A percentile compares a stretch with the other conserved stretches of the same genome.
Conservation (phyloP, 768 basidiomycete species). For the Filobasidium floriforme region DNA sequence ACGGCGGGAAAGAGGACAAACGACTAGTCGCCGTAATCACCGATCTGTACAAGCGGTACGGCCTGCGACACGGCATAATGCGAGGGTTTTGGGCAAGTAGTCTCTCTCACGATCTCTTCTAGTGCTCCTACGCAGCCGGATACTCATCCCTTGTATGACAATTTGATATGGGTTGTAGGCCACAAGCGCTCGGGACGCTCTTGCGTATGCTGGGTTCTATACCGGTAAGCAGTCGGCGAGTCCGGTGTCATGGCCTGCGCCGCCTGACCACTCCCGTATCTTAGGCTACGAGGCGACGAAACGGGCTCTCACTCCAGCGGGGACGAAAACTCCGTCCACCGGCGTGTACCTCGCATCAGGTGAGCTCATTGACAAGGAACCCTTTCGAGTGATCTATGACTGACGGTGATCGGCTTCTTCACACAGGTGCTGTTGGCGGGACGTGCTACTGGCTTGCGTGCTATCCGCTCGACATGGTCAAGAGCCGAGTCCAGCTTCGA, state of each 20-base stretch:
- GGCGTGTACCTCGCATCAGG: slow-evolving; percentile 74
- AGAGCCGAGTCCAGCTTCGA: slow-evolving; percentile 80
- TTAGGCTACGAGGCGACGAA: slow-evolving; percentile 83
- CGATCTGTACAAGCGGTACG: slow-evolving; percentile 83
- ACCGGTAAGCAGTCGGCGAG: slow-evolving; percentile 37
- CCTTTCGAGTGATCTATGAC: neutral
- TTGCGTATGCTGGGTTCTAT: slow-evolving; percentile 80
- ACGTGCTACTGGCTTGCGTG: slow-evolving; percentile 89
- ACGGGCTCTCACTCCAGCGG: slow-evolving; percentile 48
- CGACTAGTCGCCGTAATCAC: slow-evolving; percentile 60
- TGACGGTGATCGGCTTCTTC: slow-evolving; percentile 15
- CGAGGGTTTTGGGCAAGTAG: slow-evolving; percentile 82
- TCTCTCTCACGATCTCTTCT: slow-evolving; percentile 2
- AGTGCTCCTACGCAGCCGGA: neutral
- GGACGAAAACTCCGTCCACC: slow-evolving; percentile 76
- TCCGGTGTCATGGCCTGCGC: neutral
- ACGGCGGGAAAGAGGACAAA: slow-evolving; percentile 72
- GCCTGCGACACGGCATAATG: slow-evolving; percentile 83
- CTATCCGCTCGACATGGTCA: slow-evolving; percentile 87
- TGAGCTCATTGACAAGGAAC: slow-evolving; percentile 48
- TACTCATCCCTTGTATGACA: neutral
- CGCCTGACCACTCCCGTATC: slow-evolving; percentile 17
- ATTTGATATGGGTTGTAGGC: slow-evolving; percentile 57
- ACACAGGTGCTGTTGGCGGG: slow-evolving; percentile 49
- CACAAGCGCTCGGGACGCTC: slow-evolving; percentile 86